A percentile compares a stretch with the other conserved stretches of the same genome.
These are phyloP conservation scores for Zygosaccharomyces pseudobailii DNA, from an alignment of 1,139 yeast genomes.

Conservation along the genomic window DNA sequence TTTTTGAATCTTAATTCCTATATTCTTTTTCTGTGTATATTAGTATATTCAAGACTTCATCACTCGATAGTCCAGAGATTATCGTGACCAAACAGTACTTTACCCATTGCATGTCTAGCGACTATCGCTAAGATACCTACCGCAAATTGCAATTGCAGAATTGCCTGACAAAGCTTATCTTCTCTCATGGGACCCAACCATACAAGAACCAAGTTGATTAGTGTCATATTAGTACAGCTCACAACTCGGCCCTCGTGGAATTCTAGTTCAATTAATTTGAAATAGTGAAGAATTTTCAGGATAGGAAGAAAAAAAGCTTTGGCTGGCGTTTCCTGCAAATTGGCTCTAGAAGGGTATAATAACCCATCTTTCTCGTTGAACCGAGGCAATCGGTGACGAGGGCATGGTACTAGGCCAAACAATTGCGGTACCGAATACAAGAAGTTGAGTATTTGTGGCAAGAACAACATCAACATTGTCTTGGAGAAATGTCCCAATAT, in stretches of 20 bases:
- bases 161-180: conserved; percentile 58
- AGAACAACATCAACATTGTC: conserved; percentile 75
- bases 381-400: conserved; percentile 87
- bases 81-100: conserved; percentile 84
- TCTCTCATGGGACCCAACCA: conserved; percentile 90
- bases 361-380: conserved; percentile 64
- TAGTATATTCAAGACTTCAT: not conserved
- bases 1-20: conserved; percentile 13
- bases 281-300: conserved; percentile 32
- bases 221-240: conserved; percentile 75
- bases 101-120: conserved; percentile 80
- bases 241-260: conserved; percentile 26
- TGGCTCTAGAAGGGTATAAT: conserved; percentile 70
- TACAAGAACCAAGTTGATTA: conserved; percentile 76
- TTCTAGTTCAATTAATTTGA: conserved; percentile 46
- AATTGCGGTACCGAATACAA: conserved; percentile 86
- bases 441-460: conserved; percentile 89
- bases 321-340: conserved; percentile 37
- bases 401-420: conserved; percentile 83
- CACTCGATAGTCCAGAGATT: conserved; percentile 45
- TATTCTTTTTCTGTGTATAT: not conserved
- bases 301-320: conserved; percentile 32
- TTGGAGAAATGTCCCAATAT: conserved; percentile 94
- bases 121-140: conserved; percentile 64
- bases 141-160: conserved; percentile 57